Evolutionary conservation across 2,329 filamentous ascomycete genomes (phyloP).

Genomic region (Ophiosphaerella herpotricha): DNA sequence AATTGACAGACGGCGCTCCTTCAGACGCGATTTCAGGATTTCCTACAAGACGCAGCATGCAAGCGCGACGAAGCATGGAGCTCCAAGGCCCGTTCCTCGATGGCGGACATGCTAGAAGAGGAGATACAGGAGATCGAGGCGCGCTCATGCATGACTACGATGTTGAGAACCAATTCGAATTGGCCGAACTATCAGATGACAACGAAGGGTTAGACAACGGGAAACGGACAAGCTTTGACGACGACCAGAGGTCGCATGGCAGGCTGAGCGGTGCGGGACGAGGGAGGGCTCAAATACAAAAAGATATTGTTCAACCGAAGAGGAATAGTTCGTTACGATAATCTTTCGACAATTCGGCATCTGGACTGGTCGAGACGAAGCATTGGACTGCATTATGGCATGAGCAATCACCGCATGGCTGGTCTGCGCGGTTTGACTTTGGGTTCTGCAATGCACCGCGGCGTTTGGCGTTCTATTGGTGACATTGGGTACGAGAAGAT

Average conservation of each 20-base stretch:
- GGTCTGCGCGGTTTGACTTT: constrained; percentile 7
- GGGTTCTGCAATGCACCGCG: constrained; percentile 8
- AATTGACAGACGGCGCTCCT: constrained; percentile 74
- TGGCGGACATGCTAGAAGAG: constrained; percentile 8
- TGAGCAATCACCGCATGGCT: constrained; percentile 9
- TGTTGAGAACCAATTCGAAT: constrained; percentile 72
- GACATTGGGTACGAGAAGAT: neutral
- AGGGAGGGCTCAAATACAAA: constrained; percentile 36
- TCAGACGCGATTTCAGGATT: constrained; percentile 90
- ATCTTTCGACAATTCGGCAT: neutral
- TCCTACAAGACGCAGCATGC: constrained; percentile 92
- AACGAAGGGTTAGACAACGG: constrained; percentile 47
- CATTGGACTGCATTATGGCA: neutral
- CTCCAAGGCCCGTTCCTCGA: constrained; percentile 16
- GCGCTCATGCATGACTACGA: constrained; percentile 90
- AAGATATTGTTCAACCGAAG: constrained; percentile 34
- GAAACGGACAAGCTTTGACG: constrained; percentile 43
- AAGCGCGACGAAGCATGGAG: constrained; percentile 69
- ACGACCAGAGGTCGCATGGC: constrained; percentile 22
- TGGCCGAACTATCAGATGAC: constrained; percentile 79
- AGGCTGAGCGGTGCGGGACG: constrained; percentile 34
- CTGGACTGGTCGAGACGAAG: neutral
- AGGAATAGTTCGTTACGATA: constrained; percentile 24
- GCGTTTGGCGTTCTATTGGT: constrained; percentile 15
- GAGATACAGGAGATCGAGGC: constrained; percentile 65